These are phyloP conservation scores for Russula virescens DNA, from an alignment of 768 basidiomycete genomes.

Conservation along the genomic window DNA sequence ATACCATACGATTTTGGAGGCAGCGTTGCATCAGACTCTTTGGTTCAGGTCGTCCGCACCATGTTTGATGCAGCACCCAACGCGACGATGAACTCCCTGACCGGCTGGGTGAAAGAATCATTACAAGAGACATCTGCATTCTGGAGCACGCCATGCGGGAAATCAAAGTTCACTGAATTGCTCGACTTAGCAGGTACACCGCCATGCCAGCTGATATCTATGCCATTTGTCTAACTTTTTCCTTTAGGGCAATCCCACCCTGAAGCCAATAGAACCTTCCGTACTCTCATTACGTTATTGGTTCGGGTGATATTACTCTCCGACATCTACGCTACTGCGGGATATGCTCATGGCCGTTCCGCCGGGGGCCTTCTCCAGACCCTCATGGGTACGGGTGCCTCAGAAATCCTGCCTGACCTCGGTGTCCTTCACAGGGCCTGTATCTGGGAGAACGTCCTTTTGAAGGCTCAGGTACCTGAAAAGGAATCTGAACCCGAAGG, in stretches of 20 bases:
- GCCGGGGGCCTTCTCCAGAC: conserved; percentile 70
- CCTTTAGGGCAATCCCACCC: conserved; percentile 41
- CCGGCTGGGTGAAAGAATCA: conserved; percentile 63
- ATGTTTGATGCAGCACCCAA: conserved; percentile 82
- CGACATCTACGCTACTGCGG: conserved; percentile 80
- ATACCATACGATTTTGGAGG: conserved; percentile 85
- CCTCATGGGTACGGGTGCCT: conserved; percentile 57
- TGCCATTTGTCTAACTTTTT: conserved; percentile 5
- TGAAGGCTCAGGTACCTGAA: conserved; percentile 53
- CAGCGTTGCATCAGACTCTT: conserved; percentile 77
- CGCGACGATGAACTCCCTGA: conserved; percentile 66
- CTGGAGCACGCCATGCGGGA: conserved; percentile 50
- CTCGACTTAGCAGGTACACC: conserved; percentile 42
- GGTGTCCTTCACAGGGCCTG: conserved; percentile 77
- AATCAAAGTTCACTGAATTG: conserved; percentile 60
- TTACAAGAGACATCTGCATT: conserved; percentile 64
- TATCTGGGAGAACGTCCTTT: conserved; percentile 81
- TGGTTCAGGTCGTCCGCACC: conserved; percentile 83
- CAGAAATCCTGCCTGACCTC: conserved; percentile 61
- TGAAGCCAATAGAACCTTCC: conserved; percentile 58
- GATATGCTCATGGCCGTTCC: conserved; percentile 74
- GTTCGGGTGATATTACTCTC: conserved; percentile 78
- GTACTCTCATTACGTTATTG: conserved; percentile 66
- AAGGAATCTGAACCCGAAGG: conserved; percentile 33
- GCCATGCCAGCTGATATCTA: neutral